Conservation (phyloP, 2,329 filamentous ascomycete species). For the Stemphylium vesicarium region DNA sequence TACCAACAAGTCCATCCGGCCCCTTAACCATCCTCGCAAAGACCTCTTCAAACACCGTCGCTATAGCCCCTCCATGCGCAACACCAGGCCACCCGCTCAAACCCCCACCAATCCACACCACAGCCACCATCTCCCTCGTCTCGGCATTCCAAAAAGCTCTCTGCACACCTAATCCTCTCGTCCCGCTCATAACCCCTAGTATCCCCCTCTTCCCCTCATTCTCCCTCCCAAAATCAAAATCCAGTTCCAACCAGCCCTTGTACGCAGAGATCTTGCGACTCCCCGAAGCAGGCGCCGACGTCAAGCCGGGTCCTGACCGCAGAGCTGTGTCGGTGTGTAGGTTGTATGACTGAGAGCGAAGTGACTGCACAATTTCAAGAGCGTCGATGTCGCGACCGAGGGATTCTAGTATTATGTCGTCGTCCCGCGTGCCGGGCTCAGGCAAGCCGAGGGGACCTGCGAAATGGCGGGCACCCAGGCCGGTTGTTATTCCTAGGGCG, state of each 20-base stretch:
- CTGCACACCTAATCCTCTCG: conserved; percentile 57
- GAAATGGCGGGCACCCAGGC: conserved; percentile 34
- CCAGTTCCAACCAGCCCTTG: conserved; percentile 42
- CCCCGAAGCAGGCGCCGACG: neutral
- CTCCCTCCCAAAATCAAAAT: conserved; percentile 30
- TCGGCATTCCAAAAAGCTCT: conserved; percentile 68
- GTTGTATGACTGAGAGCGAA: conserved; percentile 38
- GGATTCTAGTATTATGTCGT: conserved; percentile 35
- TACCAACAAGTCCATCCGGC: conserved; percentile 47
- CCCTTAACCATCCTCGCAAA: conserved; percentile 69
- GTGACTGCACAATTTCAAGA: conserved; percentile 41
- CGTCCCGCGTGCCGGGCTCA: conserved; percentile 36
- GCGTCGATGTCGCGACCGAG: conserved; percentile 36
- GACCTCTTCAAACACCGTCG: conserved; percentile 72
- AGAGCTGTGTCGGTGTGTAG: conserved; percentile 33
- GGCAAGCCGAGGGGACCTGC: conserved; percentile 34
- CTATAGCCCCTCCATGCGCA: conserved; percentile 73
- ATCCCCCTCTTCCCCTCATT: conserved; percentile 30
- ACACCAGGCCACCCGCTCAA: conserved; percentile 73
- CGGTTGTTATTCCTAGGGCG: conserved; percentile 30
- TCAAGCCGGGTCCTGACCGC: conserved; percentile 17
- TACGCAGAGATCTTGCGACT: conserved; percentile 19
- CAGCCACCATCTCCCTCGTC: conserved; percentile 64
- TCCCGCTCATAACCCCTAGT: conserved; percentile 45
- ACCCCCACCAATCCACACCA: conserved; percentile 72